These are phyloP conservation scores for Luzula sylvatica DNA, from an alignment of 176 grass and related monocot species.

Conservation along the genomic window DNA sequence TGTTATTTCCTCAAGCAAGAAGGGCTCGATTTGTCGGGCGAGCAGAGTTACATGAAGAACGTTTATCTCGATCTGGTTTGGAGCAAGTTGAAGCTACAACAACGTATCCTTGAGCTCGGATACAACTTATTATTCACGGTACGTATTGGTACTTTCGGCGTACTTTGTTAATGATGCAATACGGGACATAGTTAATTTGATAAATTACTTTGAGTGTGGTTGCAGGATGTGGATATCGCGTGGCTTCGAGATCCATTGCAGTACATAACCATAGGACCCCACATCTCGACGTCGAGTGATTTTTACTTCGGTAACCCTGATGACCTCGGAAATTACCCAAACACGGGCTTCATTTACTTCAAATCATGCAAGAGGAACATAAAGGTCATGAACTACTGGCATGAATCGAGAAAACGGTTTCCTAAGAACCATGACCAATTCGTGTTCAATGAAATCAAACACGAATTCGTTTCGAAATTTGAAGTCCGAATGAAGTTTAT, in stretches of 20 bases:
- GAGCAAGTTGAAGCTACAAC: slow-evolving; percentile 41
- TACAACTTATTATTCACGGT: slow-evolving; percentile 73
- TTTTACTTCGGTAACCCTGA: slow-evolving; percentile 66
- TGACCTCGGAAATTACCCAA: slow-evolving; percentile 63
- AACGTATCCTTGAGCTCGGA: slow-evolving; percentile 39
- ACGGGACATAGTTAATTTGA: background rate
- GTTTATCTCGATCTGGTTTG: slow-evolving; percentile 57
- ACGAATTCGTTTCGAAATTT: slow-evolving; percentile 28
- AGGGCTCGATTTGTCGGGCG: slow-evolving; percentile 8
- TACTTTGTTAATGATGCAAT: background rate
- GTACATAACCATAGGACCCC: slow-evolving; percentile 45
- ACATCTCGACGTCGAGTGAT: slow-evolving; percentile 78
- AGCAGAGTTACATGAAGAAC: slow-evolving; percentile 28
- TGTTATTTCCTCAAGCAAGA: slow-evolving; percentile 43
- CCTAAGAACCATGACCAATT: slow-evolving; percentile 55
- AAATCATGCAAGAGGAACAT: slow-evolving; percentile 41
- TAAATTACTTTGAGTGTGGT: background rate
- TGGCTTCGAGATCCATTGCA: slow-evolving; percentile 79
- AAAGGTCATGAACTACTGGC: slow-evolving; percentile 75
- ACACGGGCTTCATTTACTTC: slow-evolving; percentile 88
- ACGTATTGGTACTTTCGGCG: background rate
- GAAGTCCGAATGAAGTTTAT: slow-evolving; percentile 68
- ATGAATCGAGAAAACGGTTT: slow-evolving; percentile 37
- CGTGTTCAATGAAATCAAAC: slow-evolving; percentile 83
- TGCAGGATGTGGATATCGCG: slow-evolving; percentile 46